A percentile compares a stretch with the other conserved stretches of the same genome.
Evolutionary conservation across 2,329 filamentous ascomycete species (phyloP).

Genomic region (Fusarium acutatum): DNA sequence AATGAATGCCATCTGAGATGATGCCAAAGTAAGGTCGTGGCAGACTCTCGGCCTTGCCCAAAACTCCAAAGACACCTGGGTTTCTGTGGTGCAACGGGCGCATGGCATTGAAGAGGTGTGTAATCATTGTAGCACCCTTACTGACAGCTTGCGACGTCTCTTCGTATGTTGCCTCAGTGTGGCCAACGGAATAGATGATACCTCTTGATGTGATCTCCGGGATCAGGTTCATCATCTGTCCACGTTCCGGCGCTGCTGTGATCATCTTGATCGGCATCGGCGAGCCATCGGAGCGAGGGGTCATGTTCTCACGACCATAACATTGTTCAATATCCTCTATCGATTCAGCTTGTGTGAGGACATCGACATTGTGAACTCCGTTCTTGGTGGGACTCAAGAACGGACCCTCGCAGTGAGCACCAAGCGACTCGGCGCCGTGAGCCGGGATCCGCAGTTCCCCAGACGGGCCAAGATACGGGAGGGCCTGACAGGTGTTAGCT

Average conservation of each 20-base stretch:
- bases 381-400: constrained; percentile 87
- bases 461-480: constrained; percentile 81
- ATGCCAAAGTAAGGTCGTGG: constrained; percentile 83
- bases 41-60: constrained; percentile 71
- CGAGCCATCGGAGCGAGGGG: constrained; percentile 45
- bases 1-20: constrained; percentile 89
- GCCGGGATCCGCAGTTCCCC: constrained; percentile 65
- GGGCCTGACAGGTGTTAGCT: constrained; percentile 55
- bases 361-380: constrained; percentile 81
- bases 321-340: constrained; percentile 73
- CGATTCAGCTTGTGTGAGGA: constrained; percentile 71
- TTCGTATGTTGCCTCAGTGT: constrained; percentile 88
- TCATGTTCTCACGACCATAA: constrained; percentile 78
- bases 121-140: constrained; percentile 88
- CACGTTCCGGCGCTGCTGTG: constrained; percentile 85
- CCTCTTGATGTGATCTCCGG: constrained; percentile 69
- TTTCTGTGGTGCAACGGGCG: constrained; percentile 88
- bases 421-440: constrained; percentile 85
- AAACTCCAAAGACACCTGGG: constrained; percentile 86
- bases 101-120: constrained; percentile 96
- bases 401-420: constrained; percentile 90
- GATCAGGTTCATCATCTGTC: constrained; percentile 74
- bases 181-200: constrained; percentile 83
- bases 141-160: constrained; percentile 75
- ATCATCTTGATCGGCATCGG: constrained; percentile 74